These are phyloP conservation scores for Sporisorium exsertum DNA, from an alignment of 1,284 basidiomycete species.

Conservation along the genomic window DNA sequence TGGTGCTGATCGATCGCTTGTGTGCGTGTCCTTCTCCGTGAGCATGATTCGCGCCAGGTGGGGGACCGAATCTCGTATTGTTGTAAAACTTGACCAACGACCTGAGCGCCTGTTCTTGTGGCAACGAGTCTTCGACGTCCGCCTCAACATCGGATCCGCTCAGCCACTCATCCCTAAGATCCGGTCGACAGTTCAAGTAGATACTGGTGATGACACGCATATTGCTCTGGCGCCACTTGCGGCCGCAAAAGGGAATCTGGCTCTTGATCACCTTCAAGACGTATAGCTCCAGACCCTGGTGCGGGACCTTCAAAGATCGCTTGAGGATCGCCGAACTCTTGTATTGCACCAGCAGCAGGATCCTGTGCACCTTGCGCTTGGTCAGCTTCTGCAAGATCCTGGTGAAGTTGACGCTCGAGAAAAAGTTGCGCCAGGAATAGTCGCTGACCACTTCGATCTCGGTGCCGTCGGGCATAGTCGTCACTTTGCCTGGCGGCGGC, in stretches of 20 bases:
- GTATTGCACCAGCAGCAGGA: slow-evolving; percentile 96
- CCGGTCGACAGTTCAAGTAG: slow-evolving; percentile 95
- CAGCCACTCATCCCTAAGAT: slow-evolving; percentile 97
- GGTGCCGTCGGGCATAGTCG: slow-evolving; percentile 41
- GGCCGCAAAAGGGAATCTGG: slow-evolving; percentile 96
- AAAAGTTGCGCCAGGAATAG: slow-evolving; percentile 98
- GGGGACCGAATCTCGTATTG: slow-evolving; percentile 67
- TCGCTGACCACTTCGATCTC: slow-evolving; percentile 85
- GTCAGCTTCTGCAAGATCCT: slow-evolving; percentile 98
- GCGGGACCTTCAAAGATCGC: slow-evolving; percentile 90
- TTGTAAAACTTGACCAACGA: slow-evolving; percentile 89
- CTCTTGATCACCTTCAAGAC: slow-evolving; percentile 98
- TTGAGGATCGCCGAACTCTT: slow-evolving; percentile 92
- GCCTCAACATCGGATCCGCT: slow-evolving; percentile 92
- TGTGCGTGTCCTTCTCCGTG: slow-evolving; percentile 49
- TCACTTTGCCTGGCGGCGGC: slow-evolving; percentile 38
- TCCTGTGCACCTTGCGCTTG: slow-evolving; percentile 91
- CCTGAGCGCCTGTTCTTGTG: slow-evolving; percentile 95
- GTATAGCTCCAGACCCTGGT: slow-evolving; percentile 92
- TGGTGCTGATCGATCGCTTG: slow-evolving; percentile 56
- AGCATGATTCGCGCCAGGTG: slow-evolving; percentile 23
- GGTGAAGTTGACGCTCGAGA: slow-evolving; percentile 96
- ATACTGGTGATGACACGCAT: slow-evolving; percentile 99
- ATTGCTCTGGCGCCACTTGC: slow-evolving; percentile 99
- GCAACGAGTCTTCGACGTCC: slow-evolving; percentile 78